A percentile compares a stretch with the other conserved stretches of the same genome.
Evolutionary conservation across 257 asterid genomes (phyloP).

Genomic region (Primulina huaijiensis): DNA sequence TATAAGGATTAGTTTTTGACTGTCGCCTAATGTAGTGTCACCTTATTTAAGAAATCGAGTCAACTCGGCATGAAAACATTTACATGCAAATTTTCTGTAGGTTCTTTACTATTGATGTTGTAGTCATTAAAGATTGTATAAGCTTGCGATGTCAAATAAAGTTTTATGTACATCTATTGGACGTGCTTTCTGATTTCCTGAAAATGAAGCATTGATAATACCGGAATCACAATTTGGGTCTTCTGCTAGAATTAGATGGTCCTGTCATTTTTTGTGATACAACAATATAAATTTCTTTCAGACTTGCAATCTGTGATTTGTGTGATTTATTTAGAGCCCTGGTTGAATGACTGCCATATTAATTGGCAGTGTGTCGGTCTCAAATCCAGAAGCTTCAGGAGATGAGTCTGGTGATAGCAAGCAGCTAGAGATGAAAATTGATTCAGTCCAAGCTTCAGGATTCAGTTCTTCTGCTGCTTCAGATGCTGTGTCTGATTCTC

Average conservation of each 20-base stretch:
- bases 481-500: constrained; percentile 43
- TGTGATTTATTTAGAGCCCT: constrained; percentile 13
- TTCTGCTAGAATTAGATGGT: background rate
- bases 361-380: constrained; percentile 48
- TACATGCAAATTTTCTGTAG: constrained; percentile 1
- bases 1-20: background rate
- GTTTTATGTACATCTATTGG: background rate
- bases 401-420: constrained; percentile 50
- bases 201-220: background rate
- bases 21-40: background rate
- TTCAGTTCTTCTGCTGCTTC: constrained; percentile 75
- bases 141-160: too few relatives aligned
- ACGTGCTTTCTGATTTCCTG: background rate
- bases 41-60: background rate
- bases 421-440: constrained; percentile 51
- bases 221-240: background rate
- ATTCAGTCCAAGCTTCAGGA: constrained; percentile 50
- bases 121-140: background rate
- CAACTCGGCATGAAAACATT: background rate
- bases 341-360: constrained; percentile 26
- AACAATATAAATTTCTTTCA: background rate
- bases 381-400: constrained; percentile 53
- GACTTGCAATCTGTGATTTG: background rate
- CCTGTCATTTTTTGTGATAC: background rate
- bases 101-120: constrained; percentile 5